Evolutionary conservation across 108 stramenopile species (phyloP), one percentile per base, ranked within the genome.

Genomic region (Nannochloropsis salina): DNA sequence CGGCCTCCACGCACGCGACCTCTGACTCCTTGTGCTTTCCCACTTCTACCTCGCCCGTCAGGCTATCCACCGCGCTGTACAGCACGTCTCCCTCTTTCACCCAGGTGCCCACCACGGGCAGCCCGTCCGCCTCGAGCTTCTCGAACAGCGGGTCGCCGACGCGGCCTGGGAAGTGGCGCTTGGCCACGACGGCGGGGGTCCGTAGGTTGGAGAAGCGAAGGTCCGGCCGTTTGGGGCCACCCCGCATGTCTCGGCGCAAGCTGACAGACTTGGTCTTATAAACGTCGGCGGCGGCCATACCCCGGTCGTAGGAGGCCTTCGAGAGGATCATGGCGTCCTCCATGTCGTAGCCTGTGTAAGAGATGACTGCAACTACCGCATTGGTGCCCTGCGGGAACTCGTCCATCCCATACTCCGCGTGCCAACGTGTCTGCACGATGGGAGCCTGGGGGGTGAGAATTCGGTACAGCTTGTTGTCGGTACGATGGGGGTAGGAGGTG

Each of bases 301-400:
- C 96, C 42, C 96, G 90, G 84, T 97, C 96, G 82, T 93, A 96
- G 42, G 96, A 93, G 31, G 92, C 86, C 92, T 98, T 98, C 93
- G 96, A 98, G 45, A 99, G 92, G 88, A 99, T 98, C 95, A 98
- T 96, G 42, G 97, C 96, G 94, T 99, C 99, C 87, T 99, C 99
- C 99, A 99, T 99, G 90, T 99, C 99, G 90, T 95, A 98, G 11
- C 99, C 99, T 22, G 99, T 99, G 92, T 99, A 99, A 80, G 96
- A 95, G 82, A 99, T 92, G 43, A 99, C 99, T 42, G 99, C 97
- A 51, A 99, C 98, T 9, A 99, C 94, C 9, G 99, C 97, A 90
- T 99, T 99, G 8, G 96, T 94, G 9, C 98, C 98, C 84, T 96
- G 95, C 1, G 99, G 98, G 87, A 97, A 98, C 85, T 98, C 96